Evolutionary conservation across 2,329 filamentous ascomycete species (phyloP), one percentile per base, ranked within the genome.

Genomic region (Neonectria sp.): DNA sequence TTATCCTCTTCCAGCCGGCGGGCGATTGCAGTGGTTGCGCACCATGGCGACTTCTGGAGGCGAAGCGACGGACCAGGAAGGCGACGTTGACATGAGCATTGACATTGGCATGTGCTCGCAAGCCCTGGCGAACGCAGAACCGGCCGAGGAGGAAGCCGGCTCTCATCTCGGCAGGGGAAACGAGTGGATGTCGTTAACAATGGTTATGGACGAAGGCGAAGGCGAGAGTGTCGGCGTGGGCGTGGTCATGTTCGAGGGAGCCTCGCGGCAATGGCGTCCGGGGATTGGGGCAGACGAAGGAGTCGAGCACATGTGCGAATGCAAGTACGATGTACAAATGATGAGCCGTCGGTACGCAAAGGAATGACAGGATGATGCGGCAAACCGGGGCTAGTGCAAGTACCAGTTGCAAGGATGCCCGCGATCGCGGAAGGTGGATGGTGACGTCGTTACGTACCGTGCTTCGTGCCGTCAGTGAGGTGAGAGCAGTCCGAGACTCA

Each of bases 91-190:
- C 29, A 27, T 68, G 62, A 35, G 60, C 13, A 27, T 65, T 65
- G 51, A 68, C 63, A 60, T 73, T 74, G 67, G 66, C 59, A 55
- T 73, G 73, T 63, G 75, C 69, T 62, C 77, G 79, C 63, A 79
- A 66, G 71, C 74, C 77, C 56, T 79, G 76, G 72, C 77, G 85
- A 73, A 82, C 77, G 78, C 81, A 85, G 69, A 82, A 77, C 73
- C 84, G 83, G 79, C 84, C 79, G 48, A 85, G 69, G 63, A 80
- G 71, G 73, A 84, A 79, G 71, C 78, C 80, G 75, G 80, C 75
- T 76, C 82, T 86, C 86, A 88, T 88, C 69, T 80, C 82, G 81
- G 70, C 63, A 75, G 69, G 43, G 76, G 68, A 61, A 65, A 43
- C 43, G 33, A 46, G 56, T 59, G 31, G 24, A 55, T 6, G 57